Base-by-base conservation (phyloP, 2,329 filamentous ascomycete species). In the Graphilbum fragrans region DNA sequence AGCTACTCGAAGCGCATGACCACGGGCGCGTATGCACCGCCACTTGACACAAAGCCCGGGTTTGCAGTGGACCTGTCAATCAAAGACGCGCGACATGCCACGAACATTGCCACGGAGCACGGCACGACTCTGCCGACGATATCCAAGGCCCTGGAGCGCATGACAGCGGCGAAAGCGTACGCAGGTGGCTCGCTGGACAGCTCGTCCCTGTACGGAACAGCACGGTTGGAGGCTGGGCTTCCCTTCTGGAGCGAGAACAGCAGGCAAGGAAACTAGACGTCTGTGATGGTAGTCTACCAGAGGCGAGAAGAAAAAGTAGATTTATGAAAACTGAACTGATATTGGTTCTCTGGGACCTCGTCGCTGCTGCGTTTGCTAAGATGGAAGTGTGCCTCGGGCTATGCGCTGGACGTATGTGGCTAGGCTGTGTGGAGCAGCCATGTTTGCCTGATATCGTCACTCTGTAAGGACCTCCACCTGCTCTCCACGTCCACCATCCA, bases 1-100 rank as follows among this genome's bases (percentile, higher is more conserved):
- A 40, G 37, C 41, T 43, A 43, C 41, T 43, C 41, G 7, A 37
- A 40, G 37, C 41, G 41, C 25, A 33, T 43, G 37, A 40, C 38
- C 2, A 34, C 37, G 1, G 41, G 41, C 7, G 37, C 37, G 5
- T 43, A 23, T 9, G 37, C 34, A 1, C 41, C 41, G 16, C 37
- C 41, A 17, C 37, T 33, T 5, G 37, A 35, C 34, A 19, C 8
- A 6, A 39, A 39, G 36, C 25, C 41, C 12, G 37, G 37, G 3
- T 43, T 43, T 21, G 37, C 9, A 20, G 41, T 40, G 25, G 25
- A 40, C 10, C 41, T 43, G 37, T 23, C 41, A 6, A 19, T 16
- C 34, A 43, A 43, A 29, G 41, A 43, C 16, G 37, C 38, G 8
- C 33, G 37, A 11, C 37, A 43, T 22, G 41, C 41, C 20, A 14